Evolutionary conservation across 306 rosid genomes (phyloP), one percentile per base, ranked within the genome.

Genomic region (Vigna reflexopilosa): DNA sequence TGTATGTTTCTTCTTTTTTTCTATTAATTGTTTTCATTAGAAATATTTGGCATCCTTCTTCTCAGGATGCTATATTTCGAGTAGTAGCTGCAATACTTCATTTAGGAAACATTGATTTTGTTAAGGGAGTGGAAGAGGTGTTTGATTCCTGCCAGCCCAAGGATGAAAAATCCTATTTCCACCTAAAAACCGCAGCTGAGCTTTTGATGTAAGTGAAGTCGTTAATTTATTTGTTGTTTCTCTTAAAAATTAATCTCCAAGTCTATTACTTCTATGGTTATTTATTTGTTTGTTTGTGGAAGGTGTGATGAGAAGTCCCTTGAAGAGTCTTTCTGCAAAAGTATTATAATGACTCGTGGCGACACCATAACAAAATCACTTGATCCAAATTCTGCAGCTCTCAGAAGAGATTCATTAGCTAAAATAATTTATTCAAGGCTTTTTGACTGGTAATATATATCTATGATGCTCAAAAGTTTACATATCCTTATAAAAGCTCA

Each of bases 81-180:
- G 83, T 88, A 58, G 89, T 95, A 57, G 96, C 99, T 55, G 99
- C 98, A 77, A 75, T 95, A 77, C 97, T 95, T 67, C 99, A 95
- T 75, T 85, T 95, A 80, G 99, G 98, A 88, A 95, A 95, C 54
- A 76, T 93, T 69, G 97, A 93, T 80, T 93, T 95, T 42, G 47
- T 42, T 24, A 95, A 93, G 85, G 98, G 96, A 67, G 48, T 9
- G 19, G 83, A 67, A 14, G 86, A 83, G 4, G 98, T 85, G 44
- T 6, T 26, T 7, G 99, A 95, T 86, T 93, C 99, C 70, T 93
- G 97, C 44, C 79, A 91, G 81, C 99, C 98, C 40, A 95, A 95
- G 77, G 98, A 88, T 83, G 91, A 95, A 16, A 66, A 62, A 84
- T 86, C 98, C 47, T 67, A 80, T 84, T 91, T 78, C 86, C 99